Evolutionary conservation across 495 filamentous ascomycete genomes (phyloP).

Genomic region (Margaritispora aquatica): DNA sequence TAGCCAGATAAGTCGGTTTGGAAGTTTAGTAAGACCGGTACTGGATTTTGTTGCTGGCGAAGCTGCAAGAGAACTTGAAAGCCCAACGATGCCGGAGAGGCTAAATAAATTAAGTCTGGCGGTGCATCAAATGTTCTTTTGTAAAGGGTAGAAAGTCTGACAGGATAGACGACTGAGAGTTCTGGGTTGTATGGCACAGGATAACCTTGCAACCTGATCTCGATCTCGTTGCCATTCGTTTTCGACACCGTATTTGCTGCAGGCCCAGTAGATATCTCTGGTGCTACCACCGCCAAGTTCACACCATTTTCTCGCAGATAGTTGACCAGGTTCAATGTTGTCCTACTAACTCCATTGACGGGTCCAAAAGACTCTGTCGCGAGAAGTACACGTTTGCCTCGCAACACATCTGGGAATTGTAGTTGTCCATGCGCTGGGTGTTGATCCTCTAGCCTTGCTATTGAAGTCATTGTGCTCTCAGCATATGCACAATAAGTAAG

Average conservation of each 20-base stretch:
- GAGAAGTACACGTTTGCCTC: constrained; percentile 49
- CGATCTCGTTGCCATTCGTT: constrained; percentile 27
- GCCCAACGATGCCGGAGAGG: constrained; percentile 56
- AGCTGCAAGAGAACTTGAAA: constrained; percentile 58
- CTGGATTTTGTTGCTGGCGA: constrained; percentile 38
- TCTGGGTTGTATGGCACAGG: constrained; percentile 61
- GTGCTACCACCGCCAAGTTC: constrained; percentile 52
- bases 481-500: not conserved
- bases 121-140: constrained; percentile 37
- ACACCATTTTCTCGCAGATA: constrained; percentile 51
- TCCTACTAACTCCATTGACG: constrained; percentile 59
- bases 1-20: constrained; percentile 62
- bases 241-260: not conserved
- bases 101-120: constrained; percentile 56
- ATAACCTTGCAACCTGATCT: constrained; percentile 49
- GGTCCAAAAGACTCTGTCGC: constrained; percentile 61
- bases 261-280: constrained; percentile 27
- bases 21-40: constrained; percentile 54
- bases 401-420: constrained; percentile 40
- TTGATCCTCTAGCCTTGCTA: not conserved
- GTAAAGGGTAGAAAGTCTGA: constrained; percentile 49
- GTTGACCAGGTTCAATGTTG: constrained; percentile 53
- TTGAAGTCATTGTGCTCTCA: not conserved
- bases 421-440: not conserved
- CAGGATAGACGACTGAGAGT: constrained; percentile 55